Conservation (phyloP, 2,329 filamentous ascomycete genomes). For the Fusarium chuoi region DNA sequence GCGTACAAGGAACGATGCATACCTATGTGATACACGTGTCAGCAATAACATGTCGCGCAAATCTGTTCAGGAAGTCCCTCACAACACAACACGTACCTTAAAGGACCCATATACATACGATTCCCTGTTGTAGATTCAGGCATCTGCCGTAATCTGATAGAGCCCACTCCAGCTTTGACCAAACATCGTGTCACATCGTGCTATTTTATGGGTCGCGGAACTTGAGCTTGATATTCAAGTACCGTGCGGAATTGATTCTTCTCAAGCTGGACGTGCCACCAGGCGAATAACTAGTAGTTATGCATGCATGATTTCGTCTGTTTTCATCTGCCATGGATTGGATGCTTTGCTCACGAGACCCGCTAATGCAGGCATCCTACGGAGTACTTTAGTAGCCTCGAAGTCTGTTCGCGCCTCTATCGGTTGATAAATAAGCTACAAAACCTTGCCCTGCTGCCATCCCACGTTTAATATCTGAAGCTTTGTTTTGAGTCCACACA, state of each 20-base stretch:
- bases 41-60: not conserved
- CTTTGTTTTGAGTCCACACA: not conserved
- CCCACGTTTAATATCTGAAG: not conserved
- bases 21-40: not conserved
- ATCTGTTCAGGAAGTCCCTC: not conserved
- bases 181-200: conserved; percentile 12
- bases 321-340: not conserved
- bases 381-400: not conserved
- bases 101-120: conserved; percentile 4
- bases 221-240: not conserved
- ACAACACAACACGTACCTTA: not conserved
- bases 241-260: not conserved
- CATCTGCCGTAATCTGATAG: conserved; percentile 18
- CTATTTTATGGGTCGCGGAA: conserved; percentile 14
- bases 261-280: too few species aligned
- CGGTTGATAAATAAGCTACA: not conserved
- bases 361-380: not conserved
- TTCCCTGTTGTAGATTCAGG: conserved; percentile 23
- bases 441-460: not conserved
- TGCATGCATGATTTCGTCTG: not conserved
- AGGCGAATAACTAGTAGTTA: not conserved
- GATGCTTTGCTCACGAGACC: not conserved
- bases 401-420: not conserved
- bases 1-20: not conserved
- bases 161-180: conserved; percentile 10